Evolutionary conservation across 2,329 filamentous ascomycete genomes (phyloP), one percentile per base, ranked within the genome.

Genomic region (Remersonia thermophila): DNA sequence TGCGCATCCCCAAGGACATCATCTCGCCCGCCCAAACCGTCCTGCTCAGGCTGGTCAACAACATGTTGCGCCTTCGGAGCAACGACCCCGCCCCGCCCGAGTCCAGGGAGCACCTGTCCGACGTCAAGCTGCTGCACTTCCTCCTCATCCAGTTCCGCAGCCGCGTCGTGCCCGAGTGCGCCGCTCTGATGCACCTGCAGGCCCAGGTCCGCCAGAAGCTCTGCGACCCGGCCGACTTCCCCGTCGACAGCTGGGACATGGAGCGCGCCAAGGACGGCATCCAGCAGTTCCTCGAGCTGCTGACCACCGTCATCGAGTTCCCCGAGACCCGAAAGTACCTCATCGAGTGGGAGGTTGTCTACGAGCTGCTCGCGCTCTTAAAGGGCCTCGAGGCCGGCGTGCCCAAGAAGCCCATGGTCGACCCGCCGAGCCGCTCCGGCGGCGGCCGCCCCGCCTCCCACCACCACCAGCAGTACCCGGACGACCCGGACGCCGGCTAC

Each of bases 171-270:
- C 89, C 89, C 0, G 87, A 95, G 53, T 94, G 86, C 12, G 83
- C 87, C 37, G 87, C 87, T n/a, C 67, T 95, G 27, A 94, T 96
- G 62, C 85, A 91, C 51, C 71, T 94, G 3, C 89, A 96, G 61
- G 83, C 84, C 12, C 82, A 94, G 53, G 93, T 95, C 25, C 79
- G 84, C 29, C 77, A 80, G 28, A 77, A 80, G 23, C 69, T 77
- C 38, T 76, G 80, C 12, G 73, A 89, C 41, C 77, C 84, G 0
- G 77, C 83, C 43, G 87, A 95, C 51, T 96, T 95, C 50, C 89
- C 89, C 0, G 77, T 95, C 2, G 93, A 96, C 50, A 72, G 86
- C 32, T 96, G 89, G 89, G 89, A 96, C 51, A 93, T 96, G 81
- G 89, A 96, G 55, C 77, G 89, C 11, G 89, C 93, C 40, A 94